A percentile compares a stretch with the other conserved stretches of the same genome.
phyloP scores from a whole-genome alignment of 805 yeast genomes.

The Jamesozyma jinghongensis region DNA sequence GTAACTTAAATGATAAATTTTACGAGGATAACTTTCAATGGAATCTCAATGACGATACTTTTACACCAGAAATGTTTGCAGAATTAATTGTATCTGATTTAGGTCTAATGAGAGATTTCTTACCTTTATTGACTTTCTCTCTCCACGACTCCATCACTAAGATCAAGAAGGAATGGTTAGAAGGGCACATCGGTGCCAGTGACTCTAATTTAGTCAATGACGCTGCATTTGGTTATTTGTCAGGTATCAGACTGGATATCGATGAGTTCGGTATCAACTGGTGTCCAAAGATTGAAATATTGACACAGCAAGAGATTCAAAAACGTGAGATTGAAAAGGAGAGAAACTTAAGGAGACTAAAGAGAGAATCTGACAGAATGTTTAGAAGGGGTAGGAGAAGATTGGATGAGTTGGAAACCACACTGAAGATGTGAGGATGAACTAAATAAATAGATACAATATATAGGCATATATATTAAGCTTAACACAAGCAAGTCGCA shows the following conservation, averaged over 20 bases:
- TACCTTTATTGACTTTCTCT: constrained; percentile 81
- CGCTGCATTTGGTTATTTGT: constrained; percentile 52
- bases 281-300: constrained; percentile 79
- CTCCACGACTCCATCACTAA: constrained; percentile 71
- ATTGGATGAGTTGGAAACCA: constrained; percentile 37
- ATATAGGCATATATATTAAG: no score
- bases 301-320: constrained; percentile 89
- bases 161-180: constrained; percentile 73
- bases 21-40: constrained; percentile 93
- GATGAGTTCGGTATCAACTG: constrained; percentile 73
- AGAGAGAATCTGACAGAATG: constrained; percentile 69
- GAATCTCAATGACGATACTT: constrained; percentile 51
- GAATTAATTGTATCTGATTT: constrained; percentile 71
- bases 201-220: constrained; percentile 38
- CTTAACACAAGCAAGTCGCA: no score
- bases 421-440: constrained; percentile 6
- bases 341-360: constrained; percentile 80
- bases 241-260: constrained; percentile 63
- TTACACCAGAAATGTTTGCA: constrained; percentile 82
- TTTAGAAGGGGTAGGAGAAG: constrained; percentile 37
- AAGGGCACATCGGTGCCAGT: constrained; percentile 44
- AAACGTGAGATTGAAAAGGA: constrained; percentile 92
- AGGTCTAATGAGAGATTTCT: constrained; percentile 77
- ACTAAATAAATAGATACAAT: no score
- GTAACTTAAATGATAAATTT: constrained; percentile 71